Conservation (phyloP, 2,329 filamentous ascomycete species). For the Hyphodiscus sp. region DNA sequence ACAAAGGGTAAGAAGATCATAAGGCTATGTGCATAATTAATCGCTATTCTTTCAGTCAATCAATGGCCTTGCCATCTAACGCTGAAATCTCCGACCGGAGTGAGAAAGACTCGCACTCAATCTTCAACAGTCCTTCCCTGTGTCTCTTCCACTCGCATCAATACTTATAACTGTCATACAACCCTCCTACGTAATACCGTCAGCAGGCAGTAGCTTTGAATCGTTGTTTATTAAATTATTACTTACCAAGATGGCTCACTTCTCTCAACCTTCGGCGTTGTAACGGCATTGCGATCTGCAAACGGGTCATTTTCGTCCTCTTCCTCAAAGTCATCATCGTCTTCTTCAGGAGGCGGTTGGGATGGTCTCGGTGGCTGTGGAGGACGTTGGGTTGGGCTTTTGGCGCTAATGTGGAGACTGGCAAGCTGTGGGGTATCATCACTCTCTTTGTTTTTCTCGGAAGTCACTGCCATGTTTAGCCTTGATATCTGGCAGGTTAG, state of each 20-base stretch:
- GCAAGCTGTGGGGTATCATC: constrained; percentile 20
- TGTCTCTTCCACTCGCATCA: background rate
- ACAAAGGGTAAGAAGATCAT: too few species aligned
- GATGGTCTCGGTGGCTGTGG: constrained; percentile 20
- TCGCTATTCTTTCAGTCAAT: background rate
- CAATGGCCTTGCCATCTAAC: constrained; percentile 5
- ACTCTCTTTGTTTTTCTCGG: constrained; percentile 22
- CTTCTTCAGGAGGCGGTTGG: constrained; percentile 29
- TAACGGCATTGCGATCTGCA: constrained; percentile 30
- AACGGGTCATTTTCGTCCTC: constrained; percentile 33
- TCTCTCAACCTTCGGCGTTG: constrained; percentile 21
- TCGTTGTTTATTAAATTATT: background rate
- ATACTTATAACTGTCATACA: background rate
- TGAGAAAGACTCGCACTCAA: background rate
- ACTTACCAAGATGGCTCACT: constrained; percentile 21
- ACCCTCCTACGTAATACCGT: background rate
- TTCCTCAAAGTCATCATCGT: constrained; percentile 22
- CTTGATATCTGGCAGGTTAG: background rate
- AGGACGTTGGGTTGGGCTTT: constrained; percentile 10
- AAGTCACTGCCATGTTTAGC: constrained; percentile 17
- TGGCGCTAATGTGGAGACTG: constrained; percentile 17
- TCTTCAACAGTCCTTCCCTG: too few species aligned
- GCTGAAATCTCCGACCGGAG: background rate
- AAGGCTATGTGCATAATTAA: background rate
- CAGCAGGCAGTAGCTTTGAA: background rate